Evolutionary conservation across 2,329 filamentous ascomycete genomes (phyloP).

Genomic region (Aureobasidium pullulans): DNA sequence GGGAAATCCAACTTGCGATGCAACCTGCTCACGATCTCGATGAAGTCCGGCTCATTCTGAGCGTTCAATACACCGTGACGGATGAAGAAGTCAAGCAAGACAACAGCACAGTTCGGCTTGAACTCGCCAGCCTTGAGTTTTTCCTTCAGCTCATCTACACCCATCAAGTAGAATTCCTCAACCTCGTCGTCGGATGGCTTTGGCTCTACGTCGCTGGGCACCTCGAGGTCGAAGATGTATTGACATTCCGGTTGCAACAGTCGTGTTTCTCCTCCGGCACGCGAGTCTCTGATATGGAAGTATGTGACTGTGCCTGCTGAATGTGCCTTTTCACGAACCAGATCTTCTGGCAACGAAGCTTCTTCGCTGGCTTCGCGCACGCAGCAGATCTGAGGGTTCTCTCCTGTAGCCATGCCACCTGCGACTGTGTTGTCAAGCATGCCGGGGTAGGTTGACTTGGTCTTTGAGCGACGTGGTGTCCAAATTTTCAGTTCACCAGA

Average conservation of each 20-base stretch:
- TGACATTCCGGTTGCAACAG: slow-evolving; percentile 86
- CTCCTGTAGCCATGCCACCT: slow-evolving; percentile 72
- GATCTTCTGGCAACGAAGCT: slow-evolving; percentile 64
- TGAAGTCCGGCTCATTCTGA: slow-evolving; percentile 71
- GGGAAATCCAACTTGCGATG: slow-evolving; percentile 76
- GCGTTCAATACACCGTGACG: slow-evolving; percentile 71
- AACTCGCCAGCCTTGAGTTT: slow-evolving; percentile 67
- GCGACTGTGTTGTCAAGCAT: slow-evolving; percentile 95
- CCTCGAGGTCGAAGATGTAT: slow-evolving; percentile 82
- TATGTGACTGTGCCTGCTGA: slow-evolving; percentile 71
- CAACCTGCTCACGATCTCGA: slow-evolving; percentile 66
- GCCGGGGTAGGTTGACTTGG: slow-evolving; percentile 81
- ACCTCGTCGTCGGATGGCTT: slow-evolving; percentile 84
- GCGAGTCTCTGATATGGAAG: slow-evolving; percentile 67
- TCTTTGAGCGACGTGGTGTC: slow-evolving; percentile 68
- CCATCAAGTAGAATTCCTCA: slow-evolving; percentile 71
- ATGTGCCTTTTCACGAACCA: slow-evolving; percentile 56
- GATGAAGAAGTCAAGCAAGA: slow-evolving; percentile 84
- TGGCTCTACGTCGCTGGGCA: slow-evolving; percentile 61
- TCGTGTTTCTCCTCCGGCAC: slow-evolving; percentile 71
- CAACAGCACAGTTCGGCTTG: slow-evolving; percentile 85
- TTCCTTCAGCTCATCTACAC: slow-evolving; percentile 65
- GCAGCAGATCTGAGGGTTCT: slow-evolving; percentile 72
- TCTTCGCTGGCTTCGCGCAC: slow-evolving; percentile 86
- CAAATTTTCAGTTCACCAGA: slow-evolving; percentile 63